Evolutionary conservation across 345 rosid species (phyloP), one percentile per base, ranked within the genome.

Genomic region (Streptanthus diversifolius): DNA sequence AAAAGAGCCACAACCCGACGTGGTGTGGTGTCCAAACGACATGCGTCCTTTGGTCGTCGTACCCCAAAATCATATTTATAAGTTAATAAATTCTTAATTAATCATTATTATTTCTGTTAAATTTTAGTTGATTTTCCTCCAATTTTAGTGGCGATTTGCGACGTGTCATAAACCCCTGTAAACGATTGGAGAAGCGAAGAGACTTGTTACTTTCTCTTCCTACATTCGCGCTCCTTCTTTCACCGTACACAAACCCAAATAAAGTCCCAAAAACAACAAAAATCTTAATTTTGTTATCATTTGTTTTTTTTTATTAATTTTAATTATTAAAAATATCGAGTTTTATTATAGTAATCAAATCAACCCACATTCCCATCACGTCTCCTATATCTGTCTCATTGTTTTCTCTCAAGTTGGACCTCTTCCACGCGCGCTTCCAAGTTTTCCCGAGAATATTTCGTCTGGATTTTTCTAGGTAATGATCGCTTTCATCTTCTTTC

Each of bases 301-400:
- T 49, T 59, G 62, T 30, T 66, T 22, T 22, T 12, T 37, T 58
- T 29, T n/a, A 15, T 40, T 29, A 32, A 35, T 13, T 24, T 30
- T 13, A 66, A 37, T 43, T 15, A 68, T 62, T 35, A 54, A 52
- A 58, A 29, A 12, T 24, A 54, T n/a, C 49, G 33, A 30, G 27
- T 73, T 74, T 39, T 56, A 58, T 60, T 11, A 68, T 43, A 37
- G n/a, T 76, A 75, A 74, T 49, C 47, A 22, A 75, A 75, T 61
- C 57, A 68, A 47, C 35, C 43, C 70, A 76, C 79, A 62, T 76
- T 62, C 79, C 52, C 44, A 25, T 68, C 79, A 68, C 79, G 79
- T 76, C 78, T 66, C 37, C 15, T 64, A 32, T 25, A 43, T 25
- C 25, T 40, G 44, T 52, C 72, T 74, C 65, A 25, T 41, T 54